Conservation (phyloP, 2,329 filamentous ascomycete genomes). For the Orbilia blumenaviensis region DNA sequence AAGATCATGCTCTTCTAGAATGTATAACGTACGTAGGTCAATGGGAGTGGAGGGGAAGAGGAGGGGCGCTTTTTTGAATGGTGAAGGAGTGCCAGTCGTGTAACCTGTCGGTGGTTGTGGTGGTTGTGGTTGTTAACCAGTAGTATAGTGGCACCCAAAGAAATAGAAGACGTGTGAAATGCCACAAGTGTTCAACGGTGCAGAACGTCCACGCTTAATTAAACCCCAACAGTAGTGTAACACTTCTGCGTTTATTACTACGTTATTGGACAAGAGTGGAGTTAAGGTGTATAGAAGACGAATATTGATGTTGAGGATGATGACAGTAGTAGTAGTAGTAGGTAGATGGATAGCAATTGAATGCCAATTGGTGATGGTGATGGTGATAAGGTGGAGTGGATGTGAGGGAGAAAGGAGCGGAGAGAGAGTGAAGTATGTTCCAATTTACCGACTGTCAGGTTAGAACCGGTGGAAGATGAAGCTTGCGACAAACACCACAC, state of each 20-base stretch:
- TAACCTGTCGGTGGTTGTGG: background rate
- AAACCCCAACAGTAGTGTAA: too few species aligned
- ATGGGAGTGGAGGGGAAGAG: background rate
- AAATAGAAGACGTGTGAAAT: background rate
- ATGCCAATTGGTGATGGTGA: conserved; percentile 52
- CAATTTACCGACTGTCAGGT: too few species aligned
- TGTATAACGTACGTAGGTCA: background rate
- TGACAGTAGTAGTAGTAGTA: conserved; percentile 38
- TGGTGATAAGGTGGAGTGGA: conserved; percentile 30
- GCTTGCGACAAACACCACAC: conserved; percentile 55
- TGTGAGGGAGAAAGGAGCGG: conserved; percentile 54
- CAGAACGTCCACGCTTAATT: too few species aligned
- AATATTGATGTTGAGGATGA: conserved; percentile 53
- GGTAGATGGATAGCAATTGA: background rate
- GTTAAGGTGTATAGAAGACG: background rate
- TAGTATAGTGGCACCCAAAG: background rate
- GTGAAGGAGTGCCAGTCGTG: background rate
- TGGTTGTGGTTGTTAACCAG: background rate
- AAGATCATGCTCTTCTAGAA: background rate
- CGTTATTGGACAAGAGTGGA: too few species aligned
- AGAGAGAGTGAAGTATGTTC: conserved; percentile 57
- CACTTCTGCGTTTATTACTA: too few species aligned
- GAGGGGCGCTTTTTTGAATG: too few species aligned
- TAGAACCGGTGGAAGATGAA: too few species aligned
- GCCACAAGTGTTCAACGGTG: too few species aligned